Conservation (phyloP, 2,329 filamentous ascomycete genomes). For the Penicillium sclerotigenum region DNA sequence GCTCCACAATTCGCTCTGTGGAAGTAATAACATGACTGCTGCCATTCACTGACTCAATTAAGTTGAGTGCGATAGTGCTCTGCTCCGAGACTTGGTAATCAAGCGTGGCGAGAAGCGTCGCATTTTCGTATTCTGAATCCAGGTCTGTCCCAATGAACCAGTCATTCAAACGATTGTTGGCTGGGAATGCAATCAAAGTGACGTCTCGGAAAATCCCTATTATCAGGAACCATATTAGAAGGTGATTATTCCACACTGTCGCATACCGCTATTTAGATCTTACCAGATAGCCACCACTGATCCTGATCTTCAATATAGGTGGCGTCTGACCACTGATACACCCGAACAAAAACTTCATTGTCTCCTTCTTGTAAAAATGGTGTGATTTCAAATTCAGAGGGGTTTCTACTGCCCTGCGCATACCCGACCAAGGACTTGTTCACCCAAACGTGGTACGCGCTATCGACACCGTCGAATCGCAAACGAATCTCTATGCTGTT, state of each 20-base stretch:
- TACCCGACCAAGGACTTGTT: constrained; percentile 65
- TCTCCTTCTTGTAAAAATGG: constrained; percentile 43
- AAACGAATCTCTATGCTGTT: constrained; percentile 51
- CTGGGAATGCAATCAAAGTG: constrained; percentile 57
- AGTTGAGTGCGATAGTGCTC: not conserved
- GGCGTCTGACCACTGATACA: constrained; percentile 68
- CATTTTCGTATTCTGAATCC: constrained; percentile 52
- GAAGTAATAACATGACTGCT: constrained; percentile 13
- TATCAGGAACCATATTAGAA: constrained; percentile 44
- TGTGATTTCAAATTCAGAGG: constrained; percentile 65
- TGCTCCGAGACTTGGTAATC: constrained; percentile 21
- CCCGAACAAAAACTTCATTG: constrained; percentile 60
- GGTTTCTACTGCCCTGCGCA: constrained; percentile 65
- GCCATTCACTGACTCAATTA: constrained; percentile 29
- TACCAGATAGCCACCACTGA: constrained; percentile 66
- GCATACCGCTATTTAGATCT: not conserved
- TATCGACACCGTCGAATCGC: constrained; percentile 69
- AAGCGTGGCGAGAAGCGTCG: constrained; percentile 51
- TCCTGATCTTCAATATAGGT: constrained; percentile 68
- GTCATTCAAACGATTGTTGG: constrained; percentile 54
- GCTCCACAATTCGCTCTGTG: constrained; percentile 20
- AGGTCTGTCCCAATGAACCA: constrained; percentile 55
- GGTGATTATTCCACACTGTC: not conserved
- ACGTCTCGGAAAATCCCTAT: constrained; percentile 66
- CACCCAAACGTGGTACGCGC: constrained; percentile 68